phyloP scores from a whole-genome alignment of 2,329 filamentous ascomycete genomes.

The Cercospora zeae-maydis region DNA sequence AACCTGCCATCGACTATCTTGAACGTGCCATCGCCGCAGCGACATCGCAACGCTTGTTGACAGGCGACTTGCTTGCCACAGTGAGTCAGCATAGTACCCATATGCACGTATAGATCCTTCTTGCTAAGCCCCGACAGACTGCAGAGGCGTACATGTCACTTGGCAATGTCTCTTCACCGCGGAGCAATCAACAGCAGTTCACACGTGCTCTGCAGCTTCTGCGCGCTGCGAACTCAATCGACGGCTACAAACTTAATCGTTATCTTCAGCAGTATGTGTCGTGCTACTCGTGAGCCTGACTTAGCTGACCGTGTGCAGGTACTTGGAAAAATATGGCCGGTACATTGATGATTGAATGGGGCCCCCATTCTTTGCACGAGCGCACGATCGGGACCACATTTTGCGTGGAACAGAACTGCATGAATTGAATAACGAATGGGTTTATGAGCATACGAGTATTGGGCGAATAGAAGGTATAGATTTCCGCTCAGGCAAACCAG shows the following conservation, averaged over 20 bases:
- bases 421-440: background rate
- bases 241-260: conserved; percentile 42
- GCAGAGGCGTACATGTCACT: conserved; percentile 54
- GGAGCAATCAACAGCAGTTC: conserved; percentile 46
- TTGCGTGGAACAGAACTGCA: background rate
- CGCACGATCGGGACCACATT: background rate
- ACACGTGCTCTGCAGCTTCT: conserved; percentile 47
- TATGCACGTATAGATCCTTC: background rate
- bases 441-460: background rate
- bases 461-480: background rate
- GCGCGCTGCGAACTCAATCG: conserved; percentile 42
- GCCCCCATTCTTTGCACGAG: background rate
- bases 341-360: background rate
- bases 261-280: conserved; percentile 48
- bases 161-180: conserved; percentile 49
- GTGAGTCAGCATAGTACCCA: conserved; percentile 34
- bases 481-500: background rate
- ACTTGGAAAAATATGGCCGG: conserved; percentile 36
- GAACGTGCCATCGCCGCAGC: conserved; percentile 47
- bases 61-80: conserved; percentile 45
- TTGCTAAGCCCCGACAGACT: conserved; percentile 36
- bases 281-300: background rate
- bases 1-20: conserved; percentile 53
- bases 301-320: conserved; percentile 31
- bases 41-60: conserved; percentile 37